Conservation (phyloP, 495 filamentous ascomycete genomes). For the Aspergillus cavernicola region DNA sequence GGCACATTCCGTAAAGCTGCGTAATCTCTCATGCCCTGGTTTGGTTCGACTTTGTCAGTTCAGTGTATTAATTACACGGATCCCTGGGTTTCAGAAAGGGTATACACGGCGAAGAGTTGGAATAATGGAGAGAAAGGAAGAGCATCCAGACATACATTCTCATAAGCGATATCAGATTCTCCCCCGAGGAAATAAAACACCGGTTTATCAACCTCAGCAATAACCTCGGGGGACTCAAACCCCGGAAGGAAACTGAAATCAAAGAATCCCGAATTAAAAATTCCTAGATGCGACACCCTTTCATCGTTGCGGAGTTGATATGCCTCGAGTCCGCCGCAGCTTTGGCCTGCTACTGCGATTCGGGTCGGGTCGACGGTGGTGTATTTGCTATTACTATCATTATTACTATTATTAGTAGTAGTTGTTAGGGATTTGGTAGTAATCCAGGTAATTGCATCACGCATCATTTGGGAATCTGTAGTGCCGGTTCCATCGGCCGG, state of each 20-base stretch:
- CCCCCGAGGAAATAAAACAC: conserved; percentile 15
- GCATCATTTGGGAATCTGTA: background rate
- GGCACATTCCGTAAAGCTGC: background rate
- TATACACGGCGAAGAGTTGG: too few relatives aligned
- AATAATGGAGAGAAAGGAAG: background rate
- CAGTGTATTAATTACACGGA: too few relatives aligned
- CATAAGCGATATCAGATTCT: conserved; percentile 9
- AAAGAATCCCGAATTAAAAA: conserved; percentile 8
- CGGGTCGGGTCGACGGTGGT: background rate
- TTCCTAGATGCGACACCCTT: background rate
- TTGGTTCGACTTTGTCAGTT: too few relatives aligned
- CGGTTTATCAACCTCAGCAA: conserved; percentile 5
- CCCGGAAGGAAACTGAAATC: too few relatives aligned
- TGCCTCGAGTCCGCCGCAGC: conserved; percentile 7
- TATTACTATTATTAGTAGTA: too few relatives aligned
- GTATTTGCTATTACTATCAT: background rate
- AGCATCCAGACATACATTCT: too few relatives aligned
- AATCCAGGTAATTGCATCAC: conserved; percentile 3
- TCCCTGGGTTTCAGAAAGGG: too few relatives aligned
- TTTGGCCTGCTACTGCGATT: conserved; percentile 2
- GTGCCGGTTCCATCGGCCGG: background rate
- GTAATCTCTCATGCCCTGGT: conserved; percentile 10
- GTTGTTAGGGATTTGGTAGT: background rate
- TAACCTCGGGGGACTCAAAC: too few relatives aligned
- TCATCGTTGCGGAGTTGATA: conserved; percentile 8